A percentile compares a stretch with the other conserved stretches of the same genome.
phyloP scores from a whole-genome alignment of 257 asterid species.

The Datura wrightii region DNA sequence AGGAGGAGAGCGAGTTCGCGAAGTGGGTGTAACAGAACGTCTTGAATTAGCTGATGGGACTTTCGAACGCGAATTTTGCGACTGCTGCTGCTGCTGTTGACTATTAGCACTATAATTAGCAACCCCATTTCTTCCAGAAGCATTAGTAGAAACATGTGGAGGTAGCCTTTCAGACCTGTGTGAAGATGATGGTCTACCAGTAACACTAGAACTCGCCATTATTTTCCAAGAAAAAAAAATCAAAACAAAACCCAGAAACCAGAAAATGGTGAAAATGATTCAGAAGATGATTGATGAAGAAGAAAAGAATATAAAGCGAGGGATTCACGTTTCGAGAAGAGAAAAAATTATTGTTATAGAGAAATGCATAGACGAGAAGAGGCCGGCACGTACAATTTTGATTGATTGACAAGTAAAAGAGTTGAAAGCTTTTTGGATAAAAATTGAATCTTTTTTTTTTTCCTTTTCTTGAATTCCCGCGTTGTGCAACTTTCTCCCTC shows the following conservation, averaged over 20 bases:
- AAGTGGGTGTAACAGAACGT: constrained; percentile 82
- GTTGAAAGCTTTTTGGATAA: background rate
- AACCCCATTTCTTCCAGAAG: constrained; percentile 42
- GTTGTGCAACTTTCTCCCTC: background rate
- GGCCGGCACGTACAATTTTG: constrained; percentile 31
- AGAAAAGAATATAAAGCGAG: background rate
- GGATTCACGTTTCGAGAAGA: constrained; percentile 26
- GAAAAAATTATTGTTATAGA: background rate
- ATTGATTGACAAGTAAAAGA: background rate
- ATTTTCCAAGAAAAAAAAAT: background rate
- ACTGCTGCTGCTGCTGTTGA: constrained; percentile 28
- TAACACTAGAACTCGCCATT: constrained; percentile 52
- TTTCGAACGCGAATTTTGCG: constrained; percentile 14
- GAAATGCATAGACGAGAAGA: background rate
- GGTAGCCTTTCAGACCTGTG: constrained; percentile 55
- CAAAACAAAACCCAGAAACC: background rate
- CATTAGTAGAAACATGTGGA: constrained; percentile 35
- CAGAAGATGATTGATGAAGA: background rate
- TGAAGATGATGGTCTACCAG: constrained; percentile 48
- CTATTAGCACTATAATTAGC: constrained; percentile 38
- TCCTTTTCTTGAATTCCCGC: constrained; percentile 23
- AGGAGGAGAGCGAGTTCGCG: constrained; percentile 60
- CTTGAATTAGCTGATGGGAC: constrained; percentile 45
- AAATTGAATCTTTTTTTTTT: background rate
- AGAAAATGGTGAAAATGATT: background rate